Evolutionary conservation across 805 yeast species (phyloP).

Genomic region (Candida rishiriensis): DNA sequence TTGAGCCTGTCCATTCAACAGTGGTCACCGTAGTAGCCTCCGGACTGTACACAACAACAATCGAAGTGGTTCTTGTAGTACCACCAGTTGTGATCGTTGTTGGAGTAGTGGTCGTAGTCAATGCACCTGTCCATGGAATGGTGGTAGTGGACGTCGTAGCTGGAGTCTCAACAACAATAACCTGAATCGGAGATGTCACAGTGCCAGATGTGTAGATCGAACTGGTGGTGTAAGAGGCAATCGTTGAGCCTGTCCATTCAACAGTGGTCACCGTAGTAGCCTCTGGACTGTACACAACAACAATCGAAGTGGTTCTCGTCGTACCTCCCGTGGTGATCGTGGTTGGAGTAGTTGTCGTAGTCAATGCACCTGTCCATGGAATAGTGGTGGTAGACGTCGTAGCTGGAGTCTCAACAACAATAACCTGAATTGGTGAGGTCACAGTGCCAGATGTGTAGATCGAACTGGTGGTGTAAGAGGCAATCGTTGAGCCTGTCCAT

Average conservation of each 20-base stretch:
- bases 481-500: not conserved
- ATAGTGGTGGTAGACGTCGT: not conserved
- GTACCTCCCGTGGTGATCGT: not conserved
- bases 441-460: not conserved
- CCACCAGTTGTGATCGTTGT: not conserved
- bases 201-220: not conserved
- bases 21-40: too few relatives aligned
- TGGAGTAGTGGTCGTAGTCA: not conserved
- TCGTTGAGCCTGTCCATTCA: not conserved
- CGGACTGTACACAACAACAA: not conserved
- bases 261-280: not conserved
- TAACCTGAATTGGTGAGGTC: not conserved
- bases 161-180: constrained; percentile 1
- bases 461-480: not conserved
- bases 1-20: too few relatives aligned
- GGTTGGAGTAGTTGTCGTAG: not conserved
- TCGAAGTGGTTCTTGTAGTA: not conserved
- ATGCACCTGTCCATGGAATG: not conserved
- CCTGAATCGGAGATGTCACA: not conserved
- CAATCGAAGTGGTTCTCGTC: not conserved
- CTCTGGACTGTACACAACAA: not conserved
- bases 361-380: not conserved
- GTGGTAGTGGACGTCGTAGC: not conserved
- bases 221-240: not conserved
- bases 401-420: not conserved